phyloP scores from a whole-genome alignment of 495 filamentous ascomycete genomes.

The Tuber brumale region DNA sequence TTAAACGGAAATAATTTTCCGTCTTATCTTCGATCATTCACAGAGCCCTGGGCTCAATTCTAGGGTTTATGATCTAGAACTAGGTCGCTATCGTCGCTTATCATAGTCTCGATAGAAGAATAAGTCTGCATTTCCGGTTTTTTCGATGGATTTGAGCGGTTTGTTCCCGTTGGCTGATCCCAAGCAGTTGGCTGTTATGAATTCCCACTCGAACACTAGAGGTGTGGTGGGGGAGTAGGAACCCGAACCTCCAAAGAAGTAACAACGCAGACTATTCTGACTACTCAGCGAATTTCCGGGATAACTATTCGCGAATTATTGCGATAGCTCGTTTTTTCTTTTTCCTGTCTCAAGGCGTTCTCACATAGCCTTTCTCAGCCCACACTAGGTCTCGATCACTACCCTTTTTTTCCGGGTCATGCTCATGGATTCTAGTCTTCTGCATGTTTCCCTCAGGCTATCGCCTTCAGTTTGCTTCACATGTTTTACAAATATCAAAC shows the following conservation, averaged over 20 bases:
- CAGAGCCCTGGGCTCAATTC: neutral
- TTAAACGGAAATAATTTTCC: neutral
- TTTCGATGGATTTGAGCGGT: neutral
- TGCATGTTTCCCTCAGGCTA: neutral
- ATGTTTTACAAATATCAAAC: slow-evolving; percentile 5
- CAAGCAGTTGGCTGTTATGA: neutral
- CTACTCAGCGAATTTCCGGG: slow-evolving; percentile 19
- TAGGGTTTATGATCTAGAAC: neutral
- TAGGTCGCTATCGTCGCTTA: neutral
- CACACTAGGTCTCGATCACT: neutral
- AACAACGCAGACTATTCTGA: slow-evolving; percentile 30
- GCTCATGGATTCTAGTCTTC: neutral
- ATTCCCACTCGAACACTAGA: neutral
- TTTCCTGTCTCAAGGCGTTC: neutral
- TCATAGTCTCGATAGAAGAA: slow-evolving; percentile 4
- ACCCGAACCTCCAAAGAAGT: slow-evolving; percentile 29
- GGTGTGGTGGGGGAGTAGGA: neutral
- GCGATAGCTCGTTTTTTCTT: slow-evolving; percentile 22
- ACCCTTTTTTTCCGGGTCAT: neutral
- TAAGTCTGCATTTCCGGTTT: neutral
- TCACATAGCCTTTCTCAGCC: neutral
- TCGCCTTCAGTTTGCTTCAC: neutral
- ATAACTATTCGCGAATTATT: slow-evolving; percentile 24
- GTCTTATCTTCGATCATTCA: slow-evolving; percentile 6
- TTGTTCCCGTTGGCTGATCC: slow-evolving; percentile 1